Evolutionary conservation across 768 basidiomycete species (phyloP).

Genomic region (Lepiota subincarnata): DNA sequence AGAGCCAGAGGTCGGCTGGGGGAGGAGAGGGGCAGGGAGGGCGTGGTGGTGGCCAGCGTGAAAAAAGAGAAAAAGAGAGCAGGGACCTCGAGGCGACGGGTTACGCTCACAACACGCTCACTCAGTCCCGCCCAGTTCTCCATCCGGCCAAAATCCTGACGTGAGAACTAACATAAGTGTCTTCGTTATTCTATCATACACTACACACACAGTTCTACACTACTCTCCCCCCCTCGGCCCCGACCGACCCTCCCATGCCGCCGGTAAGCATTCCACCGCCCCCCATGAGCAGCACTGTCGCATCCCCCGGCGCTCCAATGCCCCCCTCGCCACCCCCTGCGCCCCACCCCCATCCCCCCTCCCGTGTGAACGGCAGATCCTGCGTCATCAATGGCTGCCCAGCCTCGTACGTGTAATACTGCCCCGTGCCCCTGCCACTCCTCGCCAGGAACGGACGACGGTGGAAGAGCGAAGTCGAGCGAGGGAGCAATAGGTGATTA

Average conservation of each 20-base stretch:
- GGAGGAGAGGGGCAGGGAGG: background rate
- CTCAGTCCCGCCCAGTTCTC: constrained; percentile 11
- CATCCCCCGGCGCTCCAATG: constrained; percentile 42
- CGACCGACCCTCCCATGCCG: background rate
- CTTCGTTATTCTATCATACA: background rate
- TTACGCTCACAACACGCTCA: constrained; percentile 5
- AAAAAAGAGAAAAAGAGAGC: background rate
- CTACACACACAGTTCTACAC: background rate
- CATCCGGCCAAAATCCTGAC: constrained; percentile 4
- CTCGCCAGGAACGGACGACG: constrained; percentile 25
- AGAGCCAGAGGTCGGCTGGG: background rate
- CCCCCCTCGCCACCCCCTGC: constrained; percentile 27
- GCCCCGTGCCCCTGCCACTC: constrained; percentile 16
- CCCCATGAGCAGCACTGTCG: constrained; percentile 22
- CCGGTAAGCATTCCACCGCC: background rate
- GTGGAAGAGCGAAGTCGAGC: constrained; percentile 41
- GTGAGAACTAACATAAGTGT: too few species aligned
- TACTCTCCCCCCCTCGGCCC: background rate
- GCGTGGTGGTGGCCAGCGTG: constrained; percentile 8
- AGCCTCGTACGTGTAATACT: constrained; percentile 33
- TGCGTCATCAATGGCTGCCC: constrained; percentile 22
- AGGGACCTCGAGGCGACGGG: constrained; percentile 8
- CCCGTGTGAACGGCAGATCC: constrained; percentile 39
- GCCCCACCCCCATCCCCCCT: constrained; percentile 40
- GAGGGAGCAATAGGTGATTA: constrained; percentile 56